A percentile compares a stretch with the other conserved stretches of the same genome.
Conservation (phyloP, 805 yeast species). For the Ascoidea tarda region DNA sequence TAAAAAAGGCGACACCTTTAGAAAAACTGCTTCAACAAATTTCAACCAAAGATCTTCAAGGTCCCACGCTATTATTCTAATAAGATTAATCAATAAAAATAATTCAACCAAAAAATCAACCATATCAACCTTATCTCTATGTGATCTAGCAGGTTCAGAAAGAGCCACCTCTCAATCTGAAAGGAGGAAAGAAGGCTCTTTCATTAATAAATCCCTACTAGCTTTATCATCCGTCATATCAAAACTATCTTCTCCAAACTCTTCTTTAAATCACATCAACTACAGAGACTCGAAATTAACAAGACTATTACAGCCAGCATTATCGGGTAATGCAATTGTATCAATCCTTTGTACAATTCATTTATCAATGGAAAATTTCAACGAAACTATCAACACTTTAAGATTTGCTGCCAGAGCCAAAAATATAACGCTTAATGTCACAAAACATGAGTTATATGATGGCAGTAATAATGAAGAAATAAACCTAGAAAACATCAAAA, state of each 20-base stretch:
- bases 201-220: constrained; percentile 77
- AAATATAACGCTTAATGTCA: constrained; percentile 60
- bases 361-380: constrained; percentile 38
- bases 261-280: constrained; percentile 50
- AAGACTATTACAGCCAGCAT: constrained; percentile 78
- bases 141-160: constrained; percentile 97
- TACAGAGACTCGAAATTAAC: constrained; percentile 91
- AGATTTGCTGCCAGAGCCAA: constrained; percentile 92
- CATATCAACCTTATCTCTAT: constrained; percentile 58
- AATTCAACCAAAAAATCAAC: constrained; percentile 21
- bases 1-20: constrained; percentile 51
- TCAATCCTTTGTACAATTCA: constrained; percentile 82
- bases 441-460: constrained; percentile 26
- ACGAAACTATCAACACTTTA: constrained; percentile 77
- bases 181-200: constrained; percentile 88
- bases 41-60: constrained; percentile 79
- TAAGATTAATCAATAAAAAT: constrained; percentile 38
- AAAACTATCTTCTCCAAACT: constrained; percentile 36
- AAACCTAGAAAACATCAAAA: constrained; percentile 30
- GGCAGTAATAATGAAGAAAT: constrained; percentile 14
- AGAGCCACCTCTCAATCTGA: constrained; percentile 50
- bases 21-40: constrained; percentile 83
- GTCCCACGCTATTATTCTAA: constrained; percentile 79
- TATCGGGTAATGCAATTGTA: constrained; percentile 76
- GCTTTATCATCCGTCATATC: constrained; percentile 91